Base-by-base conservation (phyloP, 345 rosid genomes). In the Alliaria petiolata region DNA sequence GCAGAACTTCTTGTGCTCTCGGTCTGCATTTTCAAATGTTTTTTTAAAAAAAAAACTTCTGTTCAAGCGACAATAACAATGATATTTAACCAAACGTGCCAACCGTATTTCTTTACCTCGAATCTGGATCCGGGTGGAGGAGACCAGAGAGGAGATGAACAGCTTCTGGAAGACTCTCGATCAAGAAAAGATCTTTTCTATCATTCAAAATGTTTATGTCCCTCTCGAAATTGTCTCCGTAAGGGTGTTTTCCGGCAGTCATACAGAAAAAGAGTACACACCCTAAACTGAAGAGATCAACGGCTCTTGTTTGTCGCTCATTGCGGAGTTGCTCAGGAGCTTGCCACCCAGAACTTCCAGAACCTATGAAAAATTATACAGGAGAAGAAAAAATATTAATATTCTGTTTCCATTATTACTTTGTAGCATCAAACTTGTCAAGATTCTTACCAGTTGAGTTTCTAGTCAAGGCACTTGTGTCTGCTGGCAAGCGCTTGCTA, bases 341-440 rank as follows among this genome's bases (percentile, higher is more conserved):
- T 81, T 87, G 96, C 96, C 96, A 89, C 53, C 96, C 92, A 62
- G 92, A 89, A 81, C 92, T 89, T 55, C 90, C 92, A 76, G 83
- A 84, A 68, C 90, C 96, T 89, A 73, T 63, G 74, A 72, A 5
- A 45, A 36, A 34, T 11, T 12, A 49, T 8, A 35, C 16, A 46
- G 10, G 13, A 44, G 45, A 70, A 16, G 20, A 30, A 15, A 19
- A 3, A 50, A 28, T 39, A 22, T 22, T 22, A 53, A 20, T 25
- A 11, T 45, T 61, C 14, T 36, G 42, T 35, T 62, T 53, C 38
- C 50, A 30, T 36, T 6, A 14, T 34, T 19, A 56, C 25, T 46
- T 25, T 49, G 15, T 59, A 58, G 42, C 46, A 73, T 45, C 36
- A 3, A 60, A 59, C 9, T 6, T 40, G 13, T 43, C 28, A 44